These are phyloP conservation scores for Cardamine resedifolia DNA, from an alignment of 345 rosid genomes.

Conservation along the genomic window DNA sequence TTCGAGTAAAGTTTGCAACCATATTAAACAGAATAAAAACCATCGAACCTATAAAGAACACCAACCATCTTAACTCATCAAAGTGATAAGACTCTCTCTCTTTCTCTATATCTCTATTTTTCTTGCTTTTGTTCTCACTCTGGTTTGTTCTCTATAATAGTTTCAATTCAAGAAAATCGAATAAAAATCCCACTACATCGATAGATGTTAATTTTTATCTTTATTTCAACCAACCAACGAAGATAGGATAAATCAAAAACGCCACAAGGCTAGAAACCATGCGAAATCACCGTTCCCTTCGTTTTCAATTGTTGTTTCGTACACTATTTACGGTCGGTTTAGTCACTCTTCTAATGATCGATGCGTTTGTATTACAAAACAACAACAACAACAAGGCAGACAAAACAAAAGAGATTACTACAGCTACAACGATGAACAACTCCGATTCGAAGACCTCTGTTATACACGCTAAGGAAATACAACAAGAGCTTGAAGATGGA, in stretches of 20 bases:
- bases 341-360: slow-evolving; percentile 32
- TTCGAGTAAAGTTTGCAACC: slow-evolving; percentile 28
- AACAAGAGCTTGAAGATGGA: slow-evolving; percentile 30
- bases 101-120: too few species aligned
- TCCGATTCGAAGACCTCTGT: neutral
- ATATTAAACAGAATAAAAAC: slow-evolving; percentile 33
- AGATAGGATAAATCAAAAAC: slow-evolving; percentile 8
- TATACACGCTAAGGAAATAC: slow-evolving; percentile 9
- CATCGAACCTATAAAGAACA: slow-evolving; percentile 38
- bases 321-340: slow-evolving; percentile 24
- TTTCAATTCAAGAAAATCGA: slow-evolving; percentile 21
- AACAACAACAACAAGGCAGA: slow-evolving; percentile 12
- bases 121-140: slow-evolving; percentile 30
- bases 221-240: slow-evolving; percentile 24
- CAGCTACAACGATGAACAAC: slow-evolving; percentile 13
- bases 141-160: slow-evolving; percentile 24
- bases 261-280: slow-evolving; percentile 19
- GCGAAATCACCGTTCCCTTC: slow-evolving; percentile 29
- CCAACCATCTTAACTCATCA: slow-evolving; percentile 36
- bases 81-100: slow-evolving; percentile 28
- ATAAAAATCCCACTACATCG: slow-evolving; percentile 14
- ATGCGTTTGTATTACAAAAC: slow-evolving; percentile 31
- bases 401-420: slow-evolving; percentile 20
- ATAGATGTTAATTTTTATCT: slow-evolving; percentile 17
- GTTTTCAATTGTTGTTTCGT: slow-evolving; percentile 25